Evolutionary conservation across 208 protist genomes (phyloP).

Genomic region (Trichomonas vaginalis): DNA sequence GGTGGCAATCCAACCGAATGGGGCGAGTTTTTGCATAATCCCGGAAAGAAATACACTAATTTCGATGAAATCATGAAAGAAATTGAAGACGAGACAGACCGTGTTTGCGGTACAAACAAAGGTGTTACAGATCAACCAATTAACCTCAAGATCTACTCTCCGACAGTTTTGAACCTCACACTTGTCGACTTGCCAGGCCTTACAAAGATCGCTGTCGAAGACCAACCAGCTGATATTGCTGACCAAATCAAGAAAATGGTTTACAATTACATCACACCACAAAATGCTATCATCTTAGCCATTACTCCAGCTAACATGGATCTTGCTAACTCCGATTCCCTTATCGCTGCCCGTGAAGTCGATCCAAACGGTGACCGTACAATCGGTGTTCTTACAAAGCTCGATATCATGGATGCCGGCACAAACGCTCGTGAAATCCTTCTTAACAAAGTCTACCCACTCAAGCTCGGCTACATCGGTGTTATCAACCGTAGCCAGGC

Average conservation of each 20-base stretch:
- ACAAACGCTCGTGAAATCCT: constrained; percentile 92
- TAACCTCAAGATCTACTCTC: constrained; percentile 78
- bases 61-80: constrained; percentile 70
- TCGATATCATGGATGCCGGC: constrained; percentile 43
- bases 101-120: constrained; percentile 76
- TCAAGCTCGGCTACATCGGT: constrained; percentile 85
- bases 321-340: constrained; percentile 91
- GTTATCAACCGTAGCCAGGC: constrained; percentile 90
- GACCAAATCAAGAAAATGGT: constrained; percentile 85
- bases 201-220: constrained; percentile 83
- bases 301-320: constrained; percentile 94
- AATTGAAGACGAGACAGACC: constrained; percentile 80
- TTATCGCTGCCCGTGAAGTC: constrained; percentile 72
- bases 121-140: constrained; percentile 82
- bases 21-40: constrained; percentile 59
- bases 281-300: constrained; percentile 89
- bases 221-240: constrained; percentile 92
- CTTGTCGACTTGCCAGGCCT: constrained; percentile 97
- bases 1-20: constrained; percentile 40
- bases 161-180: constrained; percentile 88
- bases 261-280: constrained; percentile 71
- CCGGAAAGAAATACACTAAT: constrained; percentile 67
- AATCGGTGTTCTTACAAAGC: constrained; percentile 14
- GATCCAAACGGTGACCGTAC: constrained; percentile 5
- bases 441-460: constrained; percentile 64